Conservation (phyloP, 176 grass and related monocot species). For the Zea luxurians region DNA sequence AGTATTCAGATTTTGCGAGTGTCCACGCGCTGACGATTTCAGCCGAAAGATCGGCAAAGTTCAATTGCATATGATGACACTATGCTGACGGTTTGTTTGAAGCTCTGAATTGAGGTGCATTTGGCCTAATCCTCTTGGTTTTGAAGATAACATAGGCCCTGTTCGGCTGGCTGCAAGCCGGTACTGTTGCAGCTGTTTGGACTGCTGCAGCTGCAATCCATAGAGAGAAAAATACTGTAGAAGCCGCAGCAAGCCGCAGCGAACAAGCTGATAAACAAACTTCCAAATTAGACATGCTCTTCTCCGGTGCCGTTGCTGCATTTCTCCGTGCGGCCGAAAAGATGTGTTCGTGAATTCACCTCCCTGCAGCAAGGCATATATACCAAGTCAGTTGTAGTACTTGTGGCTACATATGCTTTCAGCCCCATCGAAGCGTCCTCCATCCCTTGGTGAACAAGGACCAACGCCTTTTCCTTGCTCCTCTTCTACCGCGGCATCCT, state of each 20-base stretch:
- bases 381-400: not conserved
- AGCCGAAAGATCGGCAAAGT: not conserved
- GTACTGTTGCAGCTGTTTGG: too few relatives aligned
- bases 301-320: not conserved
- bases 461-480: not conserved
- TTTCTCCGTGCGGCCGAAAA: not conserved
- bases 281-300: not conserved
- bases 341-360: not conserved
- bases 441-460: not conserved
- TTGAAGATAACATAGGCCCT: not conserved
- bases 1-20: too few relatives aligned
- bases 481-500: not conserved
- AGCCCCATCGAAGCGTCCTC: not conserved
- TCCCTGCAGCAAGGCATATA: conserved; percentile 32
- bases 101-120: not conserved
- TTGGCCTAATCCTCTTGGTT: too few relatives aligned
- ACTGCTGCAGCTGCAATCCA: too few relatives aligned
- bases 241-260: too few relatives aligned
- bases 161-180: too few relatives aligned
- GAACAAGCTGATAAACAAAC: too few relatives aligned
- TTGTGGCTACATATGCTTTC: not conserved
- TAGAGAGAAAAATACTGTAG: too few relatives aligned
- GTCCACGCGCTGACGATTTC: not conserved
- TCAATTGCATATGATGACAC: not conserved
- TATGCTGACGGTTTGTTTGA: not conserved